phyloP scores from a whole-genome alignment of 805 yeast genomes.

The Wickerhamomyces chaumierensis region DNA sequence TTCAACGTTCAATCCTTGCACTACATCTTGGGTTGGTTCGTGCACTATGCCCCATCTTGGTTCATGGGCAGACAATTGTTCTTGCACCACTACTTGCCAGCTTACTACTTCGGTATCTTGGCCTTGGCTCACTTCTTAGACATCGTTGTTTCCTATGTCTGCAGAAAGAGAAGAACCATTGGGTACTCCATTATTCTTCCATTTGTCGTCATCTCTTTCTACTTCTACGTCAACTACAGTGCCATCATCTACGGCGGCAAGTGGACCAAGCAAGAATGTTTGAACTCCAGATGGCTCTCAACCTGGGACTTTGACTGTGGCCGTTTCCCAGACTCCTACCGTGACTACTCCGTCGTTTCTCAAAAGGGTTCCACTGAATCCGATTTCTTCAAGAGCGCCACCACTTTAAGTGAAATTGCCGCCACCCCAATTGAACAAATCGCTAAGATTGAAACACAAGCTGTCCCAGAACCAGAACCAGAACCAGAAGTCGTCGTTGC shows the following conservation, averaged over 20 bases:
- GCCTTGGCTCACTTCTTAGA: conserved; percentile 64
- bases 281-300: conserved; percentile 40
- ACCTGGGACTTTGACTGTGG: conserved; percentile 89
- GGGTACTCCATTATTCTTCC: conserved; percentile 34
- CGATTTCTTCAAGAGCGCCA: not conserved
- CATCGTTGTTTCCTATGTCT: conserved; percentile 32
- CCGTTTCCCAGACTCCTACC: conserved; percentile 20
- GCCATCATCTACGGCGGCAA: conserved; percentile 69
- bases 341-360: no score
- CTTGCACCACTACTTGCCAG: conserved; percentile 88
- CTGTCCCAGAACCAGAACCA: not conserved
- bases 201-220: conserved; percentile 37
- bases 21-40: conserved; percentile 56
- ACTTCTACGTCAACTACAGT: conserved; percentile 49
- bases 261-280: conserved; percentile 70
- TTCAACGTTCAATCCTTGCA: conserved; percentile 53
- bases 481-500: not conserved
- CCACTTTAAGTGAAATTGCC: not conserved
- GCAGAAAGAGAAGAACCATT: conserved; percentile 29
- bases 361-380: not conserved
- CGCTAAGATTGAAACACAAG: not conserved
- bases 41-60: conserved; percentile 67
- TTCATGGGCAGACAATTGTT: conserved; percentile 90
- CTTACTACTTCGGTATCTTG: conserved; percentile 77
- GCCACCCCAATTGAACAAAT: not conserved